A percentile compares a stretch with the other conserved stretches of the same genome.
Evolutionary conservation across 2,329 filamentous ascomycete genomes (phyloP).

Genomic region (Stemphylium beticola): DNA sequence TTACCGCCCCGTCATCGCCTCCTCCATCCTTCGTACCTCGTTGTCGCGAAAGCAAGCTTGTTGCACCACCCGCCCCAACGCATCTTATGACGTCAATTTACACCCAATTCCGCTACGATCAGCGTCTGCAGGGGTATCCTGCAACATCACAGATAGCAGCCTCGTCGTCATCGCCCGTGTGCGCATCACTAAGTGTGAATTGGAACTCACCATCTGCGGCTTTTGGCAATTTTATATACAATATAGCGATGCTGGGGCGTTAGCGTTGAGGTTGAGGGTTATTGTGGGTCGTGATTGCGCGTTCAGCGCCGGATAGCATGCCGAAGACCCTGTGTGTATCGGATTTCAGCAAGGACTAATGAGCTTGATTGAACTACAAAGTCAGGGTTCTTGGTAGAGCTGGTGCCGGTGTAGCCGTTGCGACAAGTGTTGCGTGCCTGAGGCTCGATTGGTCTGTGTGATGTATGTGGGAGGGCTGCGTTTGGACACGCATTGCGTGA

Average conservation of each 20-base stretch:
- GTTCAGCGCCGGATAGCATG: constrained; percentile 1
- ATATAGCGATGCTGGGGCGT: background rate
- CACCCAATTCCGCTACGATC: constrained; percentile 12
- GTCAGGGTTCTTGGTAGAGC: background rate
- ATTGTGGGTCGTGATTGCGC: constrained; percentile 21
- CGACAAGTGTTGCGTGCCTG: background rate
- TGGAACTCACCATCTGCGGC: background rate
- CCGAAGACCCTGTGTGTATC: constrained; percentile 17
- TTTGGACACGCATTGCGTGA: background rate
- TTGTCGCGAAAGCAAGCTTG: background rate
- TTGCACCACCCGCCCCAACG: background rate
- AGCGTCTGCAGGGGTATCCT: background rate
- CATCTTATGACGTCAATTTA: constrained; percentile 24
- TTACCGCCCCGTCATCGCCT: background rate
- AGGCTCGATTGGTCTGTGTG: background rate
- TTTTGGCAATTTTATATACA: background rate
- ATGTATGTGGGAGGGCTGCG: too few relatives aligned
- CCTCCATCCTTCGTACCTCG: background rate
- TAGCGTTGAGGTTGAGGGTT: constrained; percentile 7
- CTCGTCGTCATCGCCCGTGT: constrained; percentile 10
- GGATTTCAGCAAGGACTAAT: constrained; percentile 21
- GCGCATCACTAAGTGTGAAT: background rate
- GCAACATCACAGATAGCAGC: constrained; percentile 3
- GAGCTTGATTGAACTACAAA: constrained; percentile 26
- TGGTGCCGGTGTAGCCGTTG: constrained; percentile 4